These are phyloP conservation scores for Sextonia rubra DNA, from an alignment of 164 flowering plant genomes.

Conservation along the genomic window DNA sequence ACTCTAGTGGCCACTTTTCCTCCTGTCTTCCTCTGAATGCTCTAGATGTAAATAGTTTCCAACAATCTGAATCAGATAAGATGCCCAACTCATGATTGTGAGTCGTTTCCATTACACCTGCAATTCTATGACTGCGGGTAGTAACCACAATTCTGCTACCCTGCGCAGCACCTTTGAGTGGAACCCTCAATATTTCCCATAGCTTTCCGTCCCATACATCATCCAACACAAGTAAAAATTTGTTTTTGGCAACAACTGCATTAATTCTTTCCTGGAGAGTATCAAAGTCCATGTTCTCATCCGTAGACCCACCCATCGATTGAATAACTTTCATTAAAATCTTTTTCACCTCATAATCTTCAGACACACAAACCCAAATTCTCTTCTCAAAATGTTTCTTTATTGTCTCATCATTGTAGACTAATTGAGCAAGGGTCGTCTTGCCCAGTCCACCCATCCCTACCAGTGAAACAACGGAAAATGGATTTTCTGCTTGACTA, in stretches of 20 bases:
- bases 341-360: constrained; percentile 2
- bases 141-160: constrained; percentile 10
- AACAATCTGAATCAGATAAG: background rate
- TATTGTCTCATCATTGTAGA: constrained; percentile 12
- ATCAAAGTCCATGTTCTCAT: too few relatives aligned
- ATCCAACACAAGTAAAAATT: constrained; percentile 16
- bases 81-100: background rate
- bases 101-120: background rate
- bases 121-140: constrained; percentile 3
- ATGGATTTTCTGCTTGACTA: background rate
- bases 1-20: background rate
- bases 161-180: background rate
- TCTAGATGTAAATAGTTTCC: background rate
- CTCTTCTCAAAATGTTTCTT: constrained; percentile 3
- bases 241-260: background rate
- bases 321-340: background rate
- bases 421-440: constrained; percentile 12
- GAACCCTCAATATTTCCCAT: constrained; percentile 1
- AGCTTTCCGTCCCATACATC: constrained; percentile 12
- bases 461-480: constrained; percentile 11
- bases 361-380: constrained; percentile 17
- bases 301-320: background rate
- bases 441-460: constrained; percentile 24
- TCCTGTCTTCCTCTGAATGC: constrained; percentile 4
- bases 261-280: background rate